A percentile compares a stretch with the other conserved stretches of the same genome.
These are phyloP conservation scores for Hymenotorrendiella dingleyae DNA, from an alignment of 2,329 filamentous ascomycete species.

Conservation along the genomic window DNA sequence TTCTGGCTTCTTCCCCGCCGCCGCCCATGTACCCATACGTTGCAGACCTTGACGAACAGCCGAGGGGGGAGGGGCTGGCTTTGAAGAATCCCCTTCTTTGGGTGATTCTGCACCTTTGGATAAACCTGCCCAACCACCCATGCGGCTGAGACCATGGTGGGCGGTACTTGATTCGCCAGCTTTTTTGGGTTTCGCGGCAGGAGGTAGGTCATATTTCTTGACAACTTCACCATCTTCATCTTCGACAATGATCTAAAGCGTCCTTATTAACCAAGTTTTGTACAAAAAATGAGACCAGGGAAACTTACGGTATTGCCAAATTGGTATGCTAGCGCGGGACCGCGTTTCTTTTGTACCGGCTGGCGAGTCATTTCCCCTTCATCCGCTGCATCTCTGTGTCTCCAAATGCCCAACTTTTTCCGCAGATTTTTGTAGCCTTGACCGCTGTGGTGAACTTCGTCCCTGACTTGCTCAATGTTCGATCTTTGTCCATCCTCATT, in stretches of 20 bases:
- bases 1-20: conserved; percentile 12
- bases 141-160: conserved; percentile 23
- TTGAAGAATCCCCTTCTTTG: conserved; percentile 1
- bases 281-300: neutral
- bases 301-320: conserved; percentile 68
- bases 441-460: conserved; percentile 33
- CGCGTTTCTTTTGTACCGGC: conserved; percentile 45
- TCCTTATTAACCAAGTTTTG: conserved; percentile 12
- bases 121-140: conserved; percentile 26
- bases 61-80: neutral
- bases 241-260: conserved; percentile 69
- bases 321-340: conserved; percentile 77
- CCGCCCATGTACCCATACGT: conserved; percentile 26
- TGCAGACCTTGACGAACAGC: conserved; percentile 21
- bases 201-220: conserved; percentile 72
- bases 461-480: conserved; percentile 27
- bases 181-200: conserved; percentile 25
- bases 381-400: conserved; percentile 35
- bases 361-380: conserved; percentile 27
- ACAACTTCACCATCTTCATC: conserved; percentile 82
- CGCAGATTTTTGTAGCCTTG: conserved; percentile 22
- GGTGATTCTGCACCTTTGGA: conserved; percentile 9
- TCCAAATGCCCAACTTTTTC: conserved; percentile 29
- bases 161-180: conserved; percentile 12
- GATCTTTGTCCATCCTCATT: conserved; percentile 9